Base-by-base conservation (phyloP, 2,329 filamentous ascomycete genomes). In the Neopestalotiopsis rosae region DNA sequence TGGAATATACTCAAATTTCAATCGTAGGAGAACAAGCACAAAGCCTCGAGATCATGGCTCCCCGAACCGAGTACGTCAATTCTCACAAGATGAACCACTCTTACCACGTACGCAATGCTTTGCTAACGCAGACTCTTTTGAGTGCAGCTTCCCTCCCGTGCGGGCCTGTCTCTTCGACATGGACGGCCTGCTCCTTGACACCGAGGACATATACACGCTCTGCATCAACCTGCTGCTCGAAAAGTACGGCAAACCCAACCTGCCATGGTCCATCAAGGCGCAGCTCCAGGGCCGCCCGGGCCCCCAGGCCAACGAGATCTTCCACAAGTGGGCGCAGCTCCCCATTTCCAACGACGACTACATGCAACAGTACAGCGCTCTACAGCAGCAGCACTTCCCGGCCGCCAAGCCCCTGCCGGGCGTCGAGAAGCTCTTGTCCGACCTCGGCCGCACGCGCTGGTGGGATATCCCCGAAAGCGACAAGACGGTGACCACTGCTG, bases 91-190 rank as follows among this genome's bases (percentile, higher is more conserved):
- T 14, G 30, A 14, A 59, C 12, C n/a, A 32, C 9, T 2, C 4
- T 12, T 56, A 14, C 24, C 7, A n/a, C 17, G 12, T 38, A 9
- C 24, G 24, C 13, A 38, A 20, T 20, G 10, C 59, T 4, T 34
- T n/a, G 28, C 64, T 58, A 34, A 66, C 28, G 40, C 56, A 38
- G 5, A 67, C 30, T 20, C 32, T 9, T 10, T 63, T 40, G 32
- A 40, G 34, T 10, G 34, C 76, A 94, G 92, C 78, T 91, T 94
- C 80, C 92, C 93, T 24, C 90, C 92, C 61, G 87, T 98, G 69
- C 89, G 94, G 74, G 96, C 95, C 74, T 98, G 95, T 81, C 91
- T 99, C 72, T 98, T 99, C 80, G 96, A 99, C 85, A 98, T 98
- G 95, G 96, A 99, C 81, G 96, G 96, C 70, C 91, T 99, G 45